Conservation (phyloP, 2,329 filamentous ascomycete species). For the Chaetomiaceae sp. region DNA sequence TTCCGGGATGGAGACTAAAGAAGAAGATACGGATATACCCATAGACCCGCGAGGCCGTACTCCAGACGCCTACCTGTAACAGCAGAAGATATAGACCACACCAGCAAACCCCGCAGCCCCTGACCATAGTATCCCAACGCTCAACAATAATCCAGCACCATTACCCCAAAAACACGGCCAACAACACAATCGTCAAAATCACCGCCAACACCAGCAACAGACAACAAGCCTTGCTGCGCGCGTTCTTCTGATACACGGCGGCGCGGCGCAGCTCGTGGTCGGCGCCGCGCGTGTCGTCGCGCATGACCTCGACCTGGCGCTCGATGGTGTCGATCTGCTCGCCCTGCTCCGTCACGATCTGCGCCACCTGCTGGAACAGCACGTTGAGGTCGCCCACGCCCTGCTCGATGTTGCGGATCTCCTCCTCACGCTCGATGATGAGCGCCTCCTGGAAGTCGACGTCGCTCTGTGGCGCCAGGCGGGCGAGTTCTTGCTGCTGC, state of each 20-base stretch:
- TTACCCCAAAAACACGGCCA: slow-evolving; percentile 77
- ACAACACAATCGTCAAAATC: slow-evolving; percentile 80
- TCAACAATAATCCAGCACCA: not conserved
- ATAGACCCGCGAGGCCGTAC: slow-evolving; percentile 7
- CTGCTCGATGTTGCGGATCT: slow-evolving; percentile 97
- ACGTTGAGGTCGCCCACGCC: slow-evolving; percentile 94
- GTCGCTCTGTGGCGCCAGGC: slow-evolving; percentile 83
- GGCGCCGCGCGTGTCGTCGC: slow-evolving; percentile 75
- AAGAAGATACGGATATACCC: not conserved
- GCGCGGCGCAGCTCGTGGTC: slow-evolving; percentile 81
- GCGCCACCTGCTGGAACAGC: slow-evolving; percentile 93
- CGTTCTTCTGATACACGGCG: slow-evolving; percentile 89
- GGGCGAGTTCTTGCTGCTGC: slow-evolving; percentile 68
- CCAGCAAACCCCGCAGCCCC: not conserved
- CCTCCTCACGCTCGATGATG: slow-evolving; percentile 91
- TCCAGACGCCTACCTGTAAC: slow-evolving; percentile 17
- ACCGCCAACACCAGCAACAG: slow-evolving; percentile 81
- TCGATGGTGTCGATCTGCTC: slow-evolving; percentile 81
- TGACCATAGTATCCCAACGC: slow-evolving; percentile 8
- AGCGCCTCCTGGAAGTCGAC: slow-evolving; percentile 96
- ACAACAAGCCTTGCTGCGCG: slow-evolving; percentile 90
- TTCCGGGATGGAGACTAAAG: slow-evolving; percentile 1
- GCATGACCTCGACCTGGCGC: slow-evolving; percentile 78
- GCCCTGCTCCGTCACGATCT: slow-evolving; percentile 93
- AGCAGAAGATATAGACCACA: slow-evolving; percentile 8